Base-by-base conservation (phyloP, 208 protist species). In the Histomonas meleagridis region DNA sequence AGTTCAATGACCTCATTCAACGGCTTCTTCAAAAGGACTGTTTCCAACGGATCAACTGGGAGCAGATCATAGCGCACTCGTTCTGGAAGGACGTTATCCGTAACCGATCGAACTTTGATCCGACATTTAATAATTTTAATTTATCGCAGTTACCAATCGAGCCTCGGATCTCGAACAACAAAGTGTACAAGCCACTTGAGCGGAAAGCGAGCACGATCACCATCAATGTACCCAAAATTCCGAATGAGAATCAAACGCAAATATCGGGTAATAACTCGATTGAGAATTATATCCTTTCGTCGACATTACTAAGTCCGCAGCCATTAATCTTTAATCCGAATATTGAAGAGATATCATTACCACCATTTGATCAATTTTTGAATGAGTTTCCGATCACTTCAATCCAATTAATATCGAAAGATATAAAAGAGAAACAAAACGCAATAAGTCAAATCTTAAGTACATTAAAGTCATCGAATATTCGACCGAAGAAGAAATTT, bases 1-100 rank as follows among this genome's bases (percentile, higher is more conserved):
- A 81, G 10, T 81, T 51, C 43, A 81, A 81, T 51, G 70, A 81
- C 51, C n/a, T 81, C 23, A 9, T 81, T n/a, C 70, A 81, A 35
- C 12, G 7, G 18, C 35, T 81, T 28, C 70, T 81, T n/a, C 1
- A 51, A 12, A 81, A 81, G n/a, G 35, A 81, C 28, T 43, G n/a
- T 10, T 32, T 43, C 7, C 2, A 28, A 81, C 10, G 70, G 23
- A 32, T 43, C 9, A 4, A 21, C 3, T 81, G 70, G 70, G 35
- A 32, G 1, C 3, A 81, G n/a, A 14, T 81, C 0, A 48, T 81
- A 5, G n/a, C 26, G 9, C 70, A 81, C n/a, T 43, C 70, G n/a
- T 81, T 81, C n/a, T 81, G 70, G 70, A 7, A 21, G 1, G 70
- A 81, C 51, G 2, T 21, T 32, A 35, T 81, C n/a, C 9, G 5